Evolutionary conservation across 2,329 filamentous ascomycete species (phyloP).

Genomic region (Coniochaeta sp.): DNA sequence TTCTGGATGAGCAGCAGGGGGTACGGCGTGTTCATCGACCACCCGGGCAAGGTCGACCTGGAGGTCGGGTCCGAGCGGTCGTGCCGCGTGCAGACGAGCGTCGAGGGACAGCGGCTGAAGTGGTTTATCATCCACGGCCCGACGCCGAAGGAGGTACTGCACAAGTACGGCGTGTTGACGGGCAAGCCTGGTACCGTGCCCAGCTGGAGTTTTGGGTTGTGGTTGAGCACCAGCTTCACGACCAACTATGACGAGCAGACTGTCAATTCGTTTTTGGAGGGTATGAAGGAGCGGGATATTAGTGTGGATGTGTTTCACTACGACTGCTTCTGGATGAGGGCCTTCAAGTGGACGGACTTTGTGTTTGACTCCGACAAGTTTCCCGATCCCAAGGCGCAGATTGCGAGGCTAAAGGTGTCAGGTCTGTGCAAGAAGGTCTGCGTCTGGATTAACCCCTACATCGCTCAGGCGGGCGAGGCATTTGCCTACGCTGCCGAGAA

Average conservation of each 20-base stretch:
- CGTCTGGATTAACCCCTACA: slow-evolving; percentile 72
- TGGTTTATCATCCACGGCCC: slow-evolving; percentile 69
- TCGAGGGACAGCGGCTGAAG: slow-evolving; percentile 63
- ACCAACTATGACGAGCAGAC: slow-evolving; percentile 66
- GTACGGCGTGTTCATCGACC: slow-evolving; percentile 71
- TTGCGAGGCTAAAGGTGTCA: slow-evolving; percentile 55
- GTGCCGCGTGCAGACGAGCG: slow-evolving; percentile 61
- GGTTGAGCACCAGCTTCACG: slow-evolving; percentile 71
- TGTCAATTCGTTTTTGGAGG: slow-evolving; percentile 60
- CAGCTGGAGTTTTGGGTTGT: slow-evolving; percentile 69
- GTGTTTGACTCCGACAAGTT: slow-evolving; percentile 63
- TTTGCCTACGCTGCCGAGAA: slow-evolving; percentile 59
- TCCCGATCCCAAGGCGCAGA: slow-evolving; percentile 59
- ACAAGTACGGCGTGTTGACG: slow-evolving; percentile 60
- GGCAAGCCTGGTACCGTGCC: slow-evolving; percentile 59
- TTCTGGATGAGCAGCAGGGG: slow-evolving; percentile 67
- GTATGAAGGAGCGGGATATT: slow-evolving; percentile 58
- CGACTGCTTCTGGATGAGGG: slow-evolving; percentile 73
- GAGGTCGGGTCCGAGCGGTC: slow-evolving; percentile 71
- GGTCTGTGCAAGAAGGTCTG: slow-evolving; percentile 58
- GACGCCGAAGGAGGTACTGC: slow-evolving; percentile 64
- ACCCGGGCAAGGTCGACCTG: slow-evolving; percentile 60
- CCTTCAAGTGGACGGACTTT: slow-evolving; percentile 71
- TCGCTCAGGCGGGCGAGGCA: slow-evolving; percentile 60
- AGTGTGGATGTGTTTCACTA: slow-evolving; percentile 69